Percentiles rank a stretch among this genome's conserved stretches.
phyloP scores from a whole-genome alignment of 2,329 filamentous ascomycete genomes.

The Colletotrichum viniferum region DNA sequence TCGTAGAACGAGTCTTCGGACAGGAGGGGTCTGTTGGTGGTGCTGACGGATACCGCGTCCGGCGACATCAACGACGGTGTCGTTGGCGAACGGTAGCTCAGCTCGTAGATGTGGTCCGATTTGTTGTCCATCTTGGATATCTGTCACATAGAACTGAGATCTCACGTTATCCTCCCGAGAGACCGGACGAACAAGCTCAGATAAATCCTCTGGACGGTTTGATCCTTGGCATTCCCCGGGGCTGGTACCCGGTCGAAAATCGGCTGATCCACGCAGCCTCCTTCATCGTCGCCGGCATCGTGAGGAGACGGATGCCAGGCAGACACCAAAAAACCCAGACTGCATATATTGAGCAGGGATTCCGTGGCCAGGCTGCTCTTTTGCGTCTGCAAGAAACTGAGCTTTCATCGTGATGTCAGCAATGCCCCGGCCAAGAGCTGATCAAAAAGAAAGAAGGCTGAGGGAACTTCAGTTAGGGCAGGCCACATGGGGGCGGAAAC shows the following conservation, averaged over 20 bases:
- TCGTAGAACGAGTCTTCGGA: neutral
- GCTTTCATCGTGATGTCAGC: neutral
- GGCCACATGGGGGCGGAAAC: neutral
- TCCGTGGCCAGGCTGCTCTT: neutral
- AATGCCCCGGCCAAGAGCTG: neutral
- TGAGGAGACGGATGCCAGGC: neutral
- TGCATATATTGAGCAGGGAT: neutral
- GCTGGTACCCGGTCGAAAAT: neutral
- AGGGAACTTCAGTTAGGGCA: neutral
- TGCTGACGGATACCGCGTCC: neutral
- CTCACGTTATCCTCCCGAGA: neutral
- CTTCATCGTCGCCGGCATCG: neutral
- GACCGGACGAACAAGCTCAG: neutral
- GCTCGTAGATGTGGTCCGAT: neutral
- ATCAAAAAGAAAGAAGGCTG: neutral
- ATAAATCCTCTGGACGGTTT: neutral
- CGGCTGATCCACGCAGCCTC: neutral
- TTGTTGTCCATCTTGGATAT: neutral
- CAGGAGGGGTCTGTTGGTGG: neutral
- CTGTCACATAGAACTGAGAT: neutral
- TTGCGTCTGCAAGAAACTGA: neutral
- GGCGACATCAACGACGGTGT: neutral
- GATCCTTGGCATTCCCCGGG: neutral
- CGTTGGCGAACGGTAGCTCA: neutral
- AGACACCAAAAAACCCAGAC: neutral